A percentile compares a stretch with the other conserved stretches of the same genome.
phyloP scores from a whole-genome alignment of 192 early-diverging fungal species.

The Coemansia sp. region DNA sequence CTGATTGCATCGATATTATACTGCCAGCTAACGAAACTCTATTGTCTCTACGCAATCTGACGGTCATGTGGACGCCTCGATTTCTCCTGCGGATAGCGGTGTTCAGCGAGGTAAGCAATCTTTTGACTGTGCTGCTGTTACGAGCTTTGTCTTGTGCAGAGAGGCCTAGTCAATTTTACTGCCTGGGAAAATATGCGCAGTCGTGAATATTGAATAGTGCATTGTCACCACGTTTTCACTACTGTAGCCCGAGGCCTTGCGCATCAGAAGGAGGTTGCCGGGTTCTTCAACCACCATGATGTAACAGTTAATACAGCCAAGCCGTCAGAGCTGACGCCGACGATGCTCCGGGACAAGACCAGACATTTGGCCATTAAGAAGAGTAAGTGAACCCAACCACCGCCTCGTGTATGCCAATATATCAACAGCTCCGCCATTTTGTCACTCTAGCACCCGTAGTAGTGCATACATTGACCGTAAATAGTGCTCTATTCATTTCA shows the following conservation, averaged over 20 bases:
- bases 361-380: slow-evolving; percentile 44
- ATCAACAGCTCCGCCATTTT: not conserved
- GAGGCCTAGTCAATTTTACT: not conserved
- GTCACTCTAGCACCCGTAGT: not conserved
- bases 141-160: not conserved
- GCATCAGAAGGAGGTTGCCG: slow-evolving; percentile 42
- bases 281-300: slow-evolving; percentile 44
- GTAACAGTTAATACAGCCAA: slow-evolving; percentile 48
- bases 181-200: slow-evolving; percentile 1
- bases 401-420: not conserved
- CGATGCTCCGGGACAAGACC: slow-evolving; percentile 46
- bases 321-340: slow-evolving; percentile 42
- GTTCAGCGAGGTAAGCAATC: slow-evolving; percentile 32
- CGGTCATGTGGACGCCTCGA: not conserved
- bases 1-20: not conserved
- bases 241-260: slow-evolving; percentile 50
- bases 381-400: slow-evolving; percentile 18
- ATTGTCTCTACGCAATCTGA: not conserved
- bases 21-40: slow-evolving; percentile 3
- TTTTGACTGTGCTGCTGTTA: not conserved
- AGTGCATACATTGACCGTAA: not conserved
- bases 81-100: slow-evolving; percentile 19
- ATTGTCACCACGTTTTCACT: not conserved
- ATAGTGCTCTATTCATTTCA: not conserved
- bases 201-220: slow-evolving; percentile 3